A percentile compares a stretch with the other conserved stretches of the same genome.
phyloP scores from a whole-genome alignment of 1,139 yeast species.

The Magnusiomyces sp. region DNA sequence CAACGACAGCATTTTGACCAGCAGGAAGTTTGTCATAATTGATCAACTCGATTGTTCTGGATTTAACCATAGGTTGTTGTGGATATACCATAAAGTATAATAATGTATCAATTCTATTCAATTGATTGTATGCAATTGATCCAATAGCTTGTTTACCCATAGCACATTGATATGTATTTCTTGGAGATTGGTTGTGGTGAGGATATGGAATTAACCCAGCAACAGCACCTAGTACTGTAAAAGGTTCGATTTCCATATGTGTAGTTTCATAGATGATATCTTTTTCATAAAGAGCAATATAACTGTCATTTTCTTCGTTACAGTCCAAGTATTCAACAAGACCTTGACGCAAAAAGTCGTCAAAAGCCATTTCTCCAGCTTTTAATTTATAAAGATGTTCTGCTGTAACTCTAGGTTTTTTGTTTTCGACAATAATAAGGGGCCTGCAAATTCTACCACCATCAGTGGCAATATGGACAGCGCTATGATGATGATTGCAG shows the following conservation, averaged over 20 bases:
- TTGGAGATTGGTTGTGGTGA: slow-evolving; percentile 96
- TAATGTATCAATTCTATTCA: slow-evolving; percentile 89
- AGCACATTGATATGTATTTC: slow-evolving; percentile 98
- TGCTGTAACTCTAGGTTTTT: slow-evolving; percentile 60
- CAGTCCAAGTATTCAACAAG: slow-evolving; percentile 94
- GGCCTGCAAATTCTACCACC: slow-evolving; percentile 99
- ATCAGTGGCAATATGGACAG: slow-evolving; percentile 96
- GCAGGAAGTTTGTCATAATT: slow-evolving; percentile 96
- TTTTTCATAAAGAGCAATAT: slow-evolving; percentile 80
- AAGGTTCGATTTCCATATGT: slow-evolving; percentile 93
- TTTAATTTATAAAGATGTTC: slow-evolving; percentile 54
- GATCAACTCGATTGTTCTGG: slow-evolving; percentile 90
- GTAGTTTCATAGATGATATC: slow-evolving; percentile 54
- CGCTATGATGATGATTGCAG: slow-evolving; percentile 79
- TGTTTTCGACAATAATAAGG: slow-evolving; percentile 71
- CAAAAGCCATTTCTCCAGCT: slow-evolving; percentile 71
- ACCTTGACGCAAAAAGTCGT: slow-evolving; percentile 78
- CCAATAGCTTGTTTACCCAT: slow-evolving; percentile 99
- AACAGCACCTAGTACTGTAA: slow-evolving; percentile 93
- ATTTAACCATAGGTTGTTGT: slow-evolving; percentile 98
- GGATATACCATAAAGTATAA: slow-evolving; percentile 95
- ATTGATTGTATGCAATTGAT: slow-evolving; percentile 95
- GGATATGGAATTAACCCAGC: slow-evolving; percentile 99
- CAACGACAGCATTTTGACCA: slow-evolving; percentile 97
- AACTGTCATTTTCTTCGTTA: slow-evolving; percentile 93